A percentile compares a stretch with the other conserved stretches of the same genome.
phyloP scores from a whole-genome alignment of 768 basidiomycete species.

The Pulveroboletus ravenelii region DNA sequence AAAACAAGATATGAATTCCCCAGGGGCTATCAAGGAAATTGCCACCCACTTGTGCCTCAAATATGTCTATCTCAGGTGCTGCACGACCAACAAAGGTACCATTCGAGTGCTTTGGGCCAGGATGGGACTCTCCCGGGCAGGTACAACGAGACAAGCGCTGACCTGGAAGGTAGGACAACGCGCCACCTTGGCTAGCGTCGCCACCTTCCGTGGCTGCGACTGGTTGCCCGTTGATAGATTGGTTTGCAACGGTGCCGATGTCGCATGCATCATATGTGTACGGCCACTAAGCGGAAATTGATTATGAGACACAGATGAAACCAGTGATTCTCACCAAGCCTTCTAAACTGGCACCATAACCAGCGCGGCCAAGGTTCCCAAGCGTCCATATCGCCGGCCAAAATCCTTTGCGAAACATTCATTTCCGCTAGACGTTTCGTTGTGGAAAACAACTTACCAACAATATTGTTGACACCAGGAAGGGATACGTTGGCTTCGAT shows the following conservation, averaged over 20 bases:
- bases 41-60: slow-evolving; percentile 63
- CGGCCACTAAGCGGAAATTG: slow-evolving; percentile 45
- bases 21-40: slow-evolving; percentile 11
- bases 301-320: neutral
- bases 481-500: slow-evolving; percentile 61
- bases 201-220: slow-evolving; percentile 57
- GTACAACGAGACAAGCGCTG: slow-evolving; percentile 86
- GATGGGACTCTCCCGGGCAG: slow-evolving; percentile 75
- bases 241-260: slow-evolving; percentile 78
- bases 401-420: slow-evolving; percentile 29
- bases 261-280: slow-evolving; percentile 75
- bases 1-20: slow-evolving; percentile 20
- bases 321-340: slow-evolving; percentile 37
- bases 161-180: slow-evolving; percentile 71
- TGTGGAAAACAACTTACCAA: slow-evolving; percentile 32
- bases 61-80: slow-evolving; percentile 88
- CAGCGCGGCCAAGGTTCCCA: slow-evolving; percentile 58
- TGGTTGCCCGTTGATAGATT: slow-evolving; percentile 69
- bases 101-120: slow-evolving; percentile 71
- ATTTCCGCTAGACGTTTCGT: neutral
- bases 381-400: slow-evolving; percentile 59
- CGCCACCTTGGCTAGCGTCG: slow-evolving; percentile 38
- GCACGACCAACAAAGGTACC: slow-evolving; percentile 75
- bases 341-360: slow-evolving; percentile 62
- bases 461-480: slow-evolving; percentile 62